Evolutionary conservation across 2,329 filamentous ascomycete genomes (phyloP), one percentile per base, ranked within the genome.

Genomic region (Cladophialophora chaetospira): DNA sequence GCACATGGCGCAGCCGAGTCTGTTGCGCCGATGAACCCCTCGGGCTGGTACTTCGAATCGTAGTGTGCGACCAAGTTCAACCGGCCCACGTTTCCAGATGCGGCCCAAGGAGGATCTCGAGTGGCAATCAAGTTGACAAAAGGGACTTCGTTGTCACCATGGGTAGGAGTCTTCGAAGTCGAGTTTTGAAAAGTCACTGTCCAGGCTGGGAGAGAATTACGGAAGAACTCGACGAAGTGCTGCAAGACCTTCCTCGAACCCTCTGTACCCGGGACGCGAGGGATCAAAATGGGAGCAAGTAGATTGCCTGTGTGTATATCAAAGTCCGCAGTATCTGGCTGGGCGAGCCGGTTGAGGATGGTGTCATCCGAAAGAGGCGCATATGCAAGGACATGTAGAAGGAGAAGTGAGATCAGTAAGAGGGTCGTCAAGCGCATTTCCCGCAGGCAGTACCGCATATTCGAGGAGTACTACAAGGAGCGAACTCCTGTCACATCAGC

Each of bases 1-100:
- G 94, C 94, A 72, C 93, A 97, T 8, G 94, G 92, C 15, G 89
- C 94, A 1, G 94, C 94, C 66, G 91, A 96, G 70, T 99, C 94
- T 11, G 85, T 95, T 0, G 93, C 94, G 0, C 94, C 94, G 57
- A 99, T 88, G 71, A 99, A 99, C 0, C 91, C 93, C 59, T 86
- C 76, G 0, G 92, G 93, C 23, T 78, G 79, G 56, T 88, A 80
- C 73, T 96, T 88, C 70, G 86, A 92, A 68, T 99, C 94, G 71
- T 96, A 97, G 71, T 99, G 94, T 36, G 94, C 94, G 5, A 93
- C 94, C 53, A 99, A 80, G 11, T 91, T 93, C 68, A 97, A 75
- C 46, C 91, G 79, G 38, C 87, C 86, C 2, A 94, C 86, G 64
- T 97, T 87, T 1, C 92, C 93, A 0, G 76, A 72, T 4, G 79